These are phyloP conservation scores for Camellia sinensis DNA, from an alignment of 148 eudicot genomes.

Conservation along the genomic window DNA sequence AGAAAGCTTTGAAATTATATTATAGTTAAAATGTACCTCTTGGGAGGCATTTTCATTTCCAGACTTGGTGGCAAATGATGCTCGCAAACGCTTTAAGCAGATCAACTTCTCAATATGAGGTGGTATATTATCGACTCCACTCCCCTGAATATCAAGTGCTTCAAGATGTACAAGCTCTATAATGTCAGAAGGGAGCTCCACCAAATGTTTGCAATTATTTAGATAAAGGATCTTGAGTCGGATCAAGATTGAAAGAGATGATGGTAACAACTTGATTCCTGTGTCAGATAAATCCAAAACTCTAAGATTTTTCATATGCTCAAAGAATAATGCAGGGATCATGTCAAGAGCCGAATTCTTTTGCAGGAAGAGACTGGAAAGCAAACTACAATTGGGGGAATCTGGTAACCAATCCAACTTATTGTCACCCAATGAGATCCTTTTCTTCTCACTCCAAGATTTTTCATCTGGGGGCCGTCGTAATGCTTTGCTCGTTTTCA, in stretches of 20 bases:
- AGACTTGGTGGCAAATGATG: not conserved
- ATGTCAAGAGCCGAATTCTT: not conserved
- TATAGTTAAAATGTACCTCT: not conserved
- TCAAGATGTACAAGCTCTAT: slow-evolving; percentile 15
- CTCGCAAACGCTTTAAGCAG: slow-evolving; percentile 8
- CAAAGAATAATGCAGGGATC: slow-evolving; percentile 13
- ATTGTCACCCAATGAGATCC: slow-evolving; percentile 21
- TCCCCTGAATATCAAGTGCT: slow-evolving; percentile 22
- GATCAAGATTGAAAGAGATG: not conserved
- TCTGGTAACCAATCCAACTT: slow-evolving; percentile 6
- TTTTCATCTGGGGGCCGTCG: not conserved
- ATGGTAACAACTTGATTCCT: slow-evolving; percentile 11
- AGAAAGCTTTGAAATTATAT: slow-evolving; percentile 10
- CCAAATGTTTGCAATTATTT: slow-evolving; percentile 7
- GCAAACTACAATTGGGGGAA: slow-evolving; percentile 6
- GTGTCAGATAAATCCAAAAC: slow-evolving; percentile 19
- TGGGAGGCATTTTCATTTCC: not conserved
- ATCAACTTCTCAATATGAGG: not conserved
- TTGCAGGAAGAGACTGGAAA: slow-evolving; percentile 23
- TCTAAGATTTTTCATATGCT: slow-evolving; percentile 13
- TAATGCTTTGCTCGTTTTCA: slow-evolving; percentile 3
- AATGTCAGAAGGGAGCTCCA: slow-evolving; percentile 2
- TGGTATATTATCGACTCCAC: slow-evolving; percentile 12
- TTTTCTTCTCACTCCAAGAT: slow-evolving; percentile 4
- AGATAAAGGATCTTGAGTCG: slow-evolving; percentile 15